A percentile compares a stretch with the other conserved stretches of the same genome.
These are phyloP conservation scores for Eugenia klotzschiana DNA, from an alignment of 441 rosid species.

Conservation along the genomic window DNA sequence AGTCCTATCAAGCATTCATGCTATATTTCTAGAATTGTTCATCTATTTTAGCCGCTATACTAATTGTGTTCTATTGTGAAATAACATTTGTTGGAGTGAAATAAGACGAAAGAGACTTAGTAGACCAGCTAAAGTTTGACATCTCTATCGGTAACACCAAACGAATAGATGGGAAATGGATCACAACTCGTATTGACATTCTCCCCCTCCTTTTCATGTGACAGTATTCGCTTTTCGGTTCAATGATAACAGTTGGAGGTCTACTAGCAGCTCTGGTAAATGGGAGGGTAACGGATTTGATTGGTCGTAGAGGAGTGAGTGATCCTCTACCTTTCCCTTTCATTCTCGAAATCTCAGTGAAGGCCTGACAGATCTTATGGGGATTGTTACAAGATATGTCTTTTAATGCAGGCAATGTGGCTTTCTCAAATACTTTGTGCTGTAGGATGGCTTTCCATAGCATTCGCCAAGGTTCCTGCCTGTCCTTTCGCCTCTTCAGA, in stretches of 20 bases:
- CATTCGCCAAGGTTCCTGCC: not conserved
- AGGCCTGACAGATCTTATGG: not conserved
- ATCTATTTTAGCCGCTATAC: not conserved
- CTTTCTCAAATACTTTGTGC: not conserved
- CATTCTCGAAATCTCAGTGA: not conserved
- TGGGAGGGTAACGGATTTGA: not conserved
- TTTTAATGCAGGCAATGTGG: not conserved
- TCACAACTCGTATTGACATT: not conserved
- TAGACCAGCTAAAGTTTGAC: not conserved
- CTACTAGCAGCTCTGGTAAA: not conserved
- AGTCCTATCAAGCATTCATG: not conserved
- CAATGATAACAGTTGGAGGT: not conserved
- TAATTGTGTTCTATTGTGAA: not conserved
- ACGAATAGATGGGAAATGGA: not conserved
- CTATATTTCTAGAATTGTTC: not conserved
- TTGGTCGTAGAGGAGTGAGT: not conserved
- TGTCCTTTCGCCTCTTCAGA: not conserved
- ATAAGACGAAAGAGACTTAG: not conserved
- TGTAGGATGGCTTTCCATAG: not conserved
- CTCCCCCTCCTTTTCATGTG: not conserved
- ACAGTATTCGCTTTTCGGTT: not conserved
- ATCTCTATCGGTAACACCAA: not conserved
- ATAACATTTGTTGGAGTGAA: not conserved
- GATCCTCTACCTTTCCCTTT: not conserved
- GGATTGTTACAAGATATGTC: not conserved